Evolutionary conservation across 768 basidiomycete genomes (phyloP), one percentile per base, ranked within the genome.

Genomic region (Dictyophora rubrovolvata): DNA sequence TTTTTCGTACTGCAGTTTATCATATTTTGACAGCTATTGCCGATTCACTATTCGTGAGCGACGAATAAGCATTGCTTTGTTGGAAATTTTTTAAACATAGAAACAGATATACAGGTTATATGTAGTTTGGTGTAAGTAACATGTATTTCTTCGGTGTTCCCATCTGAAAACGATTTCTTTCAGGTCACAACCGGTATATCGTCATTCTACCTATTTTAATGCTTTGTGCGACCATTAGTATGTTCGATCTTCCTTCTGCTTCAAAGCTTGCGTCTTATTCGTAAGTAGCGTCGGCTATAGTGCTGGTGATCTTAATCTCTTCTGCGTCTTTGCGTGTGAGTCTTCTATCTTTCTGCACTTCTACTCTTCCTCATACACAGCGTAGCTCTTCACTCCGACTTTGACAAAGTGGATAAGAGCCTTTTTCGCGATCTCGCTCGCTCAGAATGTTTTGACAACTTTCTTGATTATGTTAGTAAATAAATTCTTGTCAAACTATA

Each of bases 71-170:
- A 20, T 37, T 55, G 1, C 36, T 22, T 34, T 34, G 12, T 55
- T 55, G 3, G 37, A 9, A 10, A 14, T n/a, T n/a, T n/a, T 5
- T 35, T 1, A 37, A 35, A 18, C 36, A 14, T 20, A 28, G 11
- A 42, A 17, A 55, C 23, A 55, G 54, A 55, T 55, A 23, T 55
- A 55, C 37, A 35, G 36, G 6, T 55, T 34, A 23, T 42, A 55
- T 22, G 42, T 55, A 10, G 54, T 55, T 36, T 55, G 42, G 34
- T n/a, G 54, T 55, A 55, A 10, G 18, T 17, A 28, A 2, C 6
- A 20, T 47, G 14, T 17, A 37, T 55, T 1, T 37, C 22, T 14
- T 1, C 8, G 2, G 10, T 8, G 37, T 9, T 18, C 7, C 21
- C n/a, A 16, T 18, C 18, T 6, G 37, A 51, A n/a, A 22, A 51